A percentile compares a stretch with the other conserved stretches of the same genome.
Evolutionary conservation across 768 basidiomycete genomes (phyloP).

Genomic region (Nevesoporus exiguus): DNA sequence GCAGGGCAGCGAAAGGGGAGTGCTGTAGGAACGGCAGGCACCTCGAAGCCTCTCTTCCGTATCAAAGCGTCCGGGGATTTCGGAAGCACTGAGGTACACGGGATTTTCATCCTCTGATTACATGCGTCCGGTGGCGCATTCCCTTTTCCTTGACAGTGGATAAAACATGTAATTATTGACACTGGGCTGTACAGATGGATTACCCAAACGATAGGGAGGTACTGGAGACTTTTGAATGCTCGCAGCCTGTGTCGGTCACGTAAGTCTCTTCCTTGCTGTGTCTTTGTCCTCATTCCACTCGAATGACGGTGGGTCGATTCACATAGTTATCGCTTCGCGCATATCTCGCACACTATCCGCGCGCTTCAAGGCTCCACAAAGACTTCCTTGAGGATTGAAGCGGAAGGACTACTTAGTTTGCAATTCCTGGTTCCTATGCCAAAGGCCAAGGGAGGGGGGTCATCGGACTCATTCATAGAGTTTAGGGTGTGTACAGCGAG

Average conservation of each 20-base stretch:
- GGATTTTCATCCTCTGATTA: neutral
- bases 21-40: neutral
- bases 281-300: neutral
- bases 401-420: slow-evolving; percentile 76
- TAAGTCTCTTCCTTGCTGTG: slow-evolving; percentile 31
- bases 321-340: slow-evolving; percentile 76
- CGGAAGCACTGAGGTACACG: slow-evolving; percentile 80
- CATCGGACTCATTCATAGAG: slow-evolving; percentile 74
- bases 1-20: slow-evolving; percentile 14
- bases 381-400: slow-evolving; percentile 84
- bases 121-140: neutral
- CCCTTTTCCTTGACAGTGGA: neutral
- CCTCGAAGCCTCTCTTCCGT: slow-evolving; percentile 60
- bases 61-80: slow-evolving; percentile 80
- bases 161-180: neutral
- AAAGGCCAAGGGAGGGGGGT: slow-evolving; percentile 36
- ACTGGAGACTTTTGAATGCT: slow-evolving; percentile 86
- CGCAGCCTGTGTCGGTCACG: slow-evolving; percentile 65
- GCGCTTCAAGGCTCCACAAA: slow-evolving; percentile 84
- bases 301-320: neutral
- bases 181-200: slow-evolving; percentile 67
- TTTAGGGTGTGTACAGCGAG: slow-evolving; percentile 62
- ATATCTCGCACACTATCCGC: slow-evolving; percentile 65
- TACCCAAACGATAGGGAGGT: slow-evolving; percentile 93
- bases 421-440: slow-evolving; percentile 82